Base-by-base conservation (phyloP, 169 alveolate species). In the Eimeria necatrix region DNA sequence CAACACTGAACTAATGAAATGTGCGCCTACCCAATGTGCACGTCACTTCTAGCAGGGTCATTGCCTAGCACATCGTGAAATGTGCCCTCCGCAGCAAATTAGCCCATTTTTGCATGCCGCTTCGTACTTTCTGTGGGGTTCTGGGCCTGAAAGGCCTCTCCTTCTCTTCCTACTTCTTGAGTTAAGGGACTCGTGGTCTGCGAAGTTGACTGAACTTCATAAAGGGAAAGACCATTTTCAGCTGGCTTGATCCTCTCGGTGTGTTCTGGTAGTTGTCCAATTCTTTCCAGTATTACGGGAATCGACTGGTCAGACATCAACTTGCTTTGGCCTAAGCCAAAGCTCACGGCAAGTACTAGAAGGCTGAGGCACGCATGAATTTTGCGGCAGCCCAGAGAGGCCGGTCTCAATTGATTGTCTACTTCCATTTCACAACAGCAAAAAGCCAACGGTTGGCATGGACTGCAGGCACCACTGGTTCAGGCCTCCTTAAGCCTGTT, bases 301-400 rank as follows among this genome's bases (percentile, higher is more conserved):
- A 32, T 26, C 41, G 56, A 12, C 59, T 84, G 91, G 56, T 84
- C 76, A 14, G 73, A 32, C 10, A 59, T 53, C 59, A 24, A 22
- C 78, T 12, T 84, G 78, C 91, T 59, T 53, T 32, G 76, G 53
- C 60, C 91, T 56, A 84, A 24, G 41, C 32, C 91, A 48, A n/a
- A 84, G 78, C 6, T 84, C 91, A 26, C 64, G 12, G 56, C 9
- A 68, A 84, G 12, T 46, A 52, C 76, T 24, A 84, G 41, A 56
- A 84, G 41, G 41, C 41, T 32, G 41, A 32, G 41, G 41, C 41
- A 32, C 3, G 41, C 41, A 32, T 32, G 41, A 32, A 32, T 0
- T 32, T 32, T 32, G 41, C 41, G 0, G 41, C 41, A 32, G 41
- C 41, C 41, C 41, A 32, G 41, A 32, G 3, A 32, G 41, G 41